Evolutionary conservation across 2,329 filamentous ascomycete genomes (phyloP).

Genomic region (Pseudogymnoascus sp.): DNA sequence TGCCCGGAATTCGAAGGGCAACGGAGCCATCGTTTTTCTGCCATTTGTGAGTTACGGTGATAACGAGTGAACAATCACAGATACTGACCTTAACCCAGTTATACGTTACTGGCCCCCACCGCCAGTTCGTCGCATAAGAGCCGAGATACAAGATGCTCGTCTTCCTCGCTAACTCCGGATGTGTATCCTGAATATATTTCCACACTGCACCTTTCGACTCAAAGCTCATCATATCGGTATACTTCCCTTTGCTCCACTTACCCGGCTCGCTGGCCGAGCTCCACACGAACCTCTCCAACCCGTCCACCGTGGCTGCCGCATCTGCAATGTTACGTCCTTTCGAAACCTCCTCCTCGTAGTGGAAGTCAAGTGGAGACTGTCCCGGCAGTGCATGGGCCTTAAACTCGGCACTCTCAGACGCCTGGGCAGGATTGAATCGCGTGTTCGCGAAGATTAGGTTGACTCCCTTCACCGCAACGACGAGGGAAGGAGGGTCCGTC

Average conservation of each 20-base stretch:
- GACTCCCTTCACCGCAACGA: slow-evolving; percentile 35
- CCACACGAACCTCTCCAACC: slow-evolving; percentile 32
- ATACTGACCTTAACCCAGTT: background rate
- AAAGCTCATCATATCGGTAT: slow-evolving; percentile 34
- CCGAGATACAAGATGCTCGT: slow-evolving; percentile 29
- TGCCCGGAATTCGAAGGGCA: background rate
- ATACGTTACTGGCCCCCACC: background rate
- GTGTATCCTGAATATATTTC: slow-evolving; percentile 25
- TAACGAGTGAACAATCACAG: background rate
- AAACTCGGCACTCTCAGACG: background rate
- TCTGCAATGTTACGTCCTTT: slow-evolving; percentile 32
- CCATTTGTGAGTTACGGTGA: background rate
- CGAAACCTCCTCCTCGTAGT: slow-evolving; percentile 28
- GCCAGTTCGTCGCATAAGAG: slow-evolving; percentile 25
- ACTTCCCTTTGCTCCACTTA: slow-evolving; percentile 34
- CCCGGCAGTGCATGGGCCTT: slow-evolving; percentile 14
- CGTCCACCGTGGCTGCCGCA: slow-evolving; percentile 27
- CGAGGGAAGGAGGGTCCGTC: slow-evolving; percentile 31
- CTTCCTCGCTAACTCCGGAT: slow-evolving; percentile 24
- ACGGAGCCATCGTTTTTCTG: background rate
- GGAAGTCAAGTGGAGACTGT: slow-evolving; percentile 20
- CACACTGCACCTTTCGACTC: slow-evolving; percentile 33
- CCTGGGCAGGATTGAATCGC: slow-evolving; percentile 15
- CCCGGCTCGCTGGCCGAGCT: slow-evolving; percentile 31
- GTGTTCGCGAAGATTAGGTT: slow-evolving; percentile 46